Conservation (phyloP, 345 rosid species). For the Gossypium turneri region DNA sequence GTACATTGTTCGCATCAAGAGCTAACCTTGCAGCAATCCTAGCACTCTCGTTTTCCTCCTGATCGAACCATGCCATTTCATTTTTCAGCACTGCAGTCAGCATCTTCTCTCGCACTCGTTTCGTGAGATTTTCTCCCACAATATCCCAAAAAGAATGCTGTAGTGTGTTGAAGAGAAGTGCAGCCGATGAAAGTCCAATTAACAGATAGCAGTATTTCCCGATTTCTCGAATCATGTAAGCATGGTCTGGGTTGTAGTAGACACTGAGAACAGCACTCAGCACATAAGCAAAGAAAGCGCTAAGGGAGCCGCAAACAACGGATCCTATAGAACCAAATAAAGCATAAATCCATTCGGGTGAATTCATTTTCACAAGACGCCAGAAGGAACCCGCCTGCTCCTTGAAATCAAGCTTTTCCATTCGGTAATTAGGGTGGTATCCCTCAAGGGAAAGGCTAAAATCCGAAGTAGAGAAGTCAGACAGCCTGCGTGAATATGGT, state of each 20-base stretch:
- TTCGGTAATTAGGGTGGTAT: slow-evolving; percentile 62
- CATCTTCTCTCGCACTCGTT: slow-evolving; percentile 95
- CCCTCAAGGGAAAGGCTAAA: slow-evolving; percentile 87
- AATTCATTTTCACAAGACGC: slow-evolving; percentile 96
- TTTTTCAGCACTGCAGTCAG: slow-evolving; percentile 78
- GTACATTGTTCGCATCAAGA: slow-evolving; percentile 94
- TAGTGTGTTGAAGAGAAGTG: slow-evolving; percentile 82
- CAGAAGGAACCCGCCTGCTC: slow-evolving; percentile 96
- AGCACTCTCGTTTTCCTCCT: slow-evolving; percentile 94
- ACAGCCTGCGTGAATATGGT: slow-evolving; percentile 87
- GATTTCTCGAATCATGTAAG: slow-evolving; percentile 79
- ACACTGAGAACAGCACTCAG: slow-evolving; percentile 90
- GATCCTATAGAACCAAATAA: slow-evolving; percentile 87
- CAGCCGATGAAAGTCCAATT: slow-evolving; percentile 93
- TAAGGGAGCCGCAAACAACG: slow-evolving; percentile 79
- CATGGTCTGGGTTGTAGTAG: slow-evolving; percentile 81
- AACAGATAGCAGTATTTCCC: slow-evolving; percentile 84
- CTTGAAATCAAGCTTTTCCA: slow-evolving; percentile 85
- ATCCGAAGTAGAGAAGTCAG: slow-evolving; percentile 98
- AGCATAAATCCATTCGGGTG: slow-evolving; percentile 96
- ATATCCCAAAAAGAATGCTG: slow-evolving; percentile 99
- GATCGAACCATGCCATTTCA: slow-evolving; percentile 99
- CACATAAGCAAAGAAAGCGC: slow-evolving; percentile 94
- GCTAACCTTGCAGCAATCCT: slow-evolving; percentile 86
- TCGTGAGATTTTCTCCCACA: slow-evolving; percentile 95